Evolutionary conservation across 1,284 basidiomycete genomes (phyloP).

Genomic region (Tausonia pullulans): DNA sequence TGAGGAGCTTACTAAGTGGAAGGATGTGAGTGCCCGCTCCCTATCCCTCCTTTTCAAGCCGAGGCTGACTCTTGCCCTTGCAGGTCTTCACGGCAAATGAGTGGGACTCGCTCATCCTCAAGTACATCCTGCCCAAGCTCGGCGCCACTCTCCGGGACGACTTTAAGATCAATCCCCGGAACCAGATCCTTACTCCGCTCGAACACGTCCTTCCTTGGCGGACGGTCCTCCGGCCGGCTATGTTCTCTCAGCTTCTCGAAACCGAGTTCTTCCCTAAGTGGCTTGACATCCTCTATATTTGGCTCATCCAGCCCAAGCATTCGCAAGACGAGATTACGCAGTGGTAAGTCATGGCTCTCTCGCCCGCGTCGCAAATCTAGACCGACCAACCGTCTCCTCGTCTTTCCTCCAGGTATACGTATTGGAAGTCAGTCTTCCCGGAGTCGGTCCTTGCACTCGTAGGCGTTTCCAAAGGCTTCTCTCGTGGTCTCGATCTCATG

Average conservation of each 20-base stretch:
- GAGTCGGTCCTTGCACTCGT: constrained; percentile 52
- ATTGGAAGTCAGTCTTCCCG: constrained; percentile 75
- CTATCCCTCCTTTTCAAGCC: constrained; percentile 21
- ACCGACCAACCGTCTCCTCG: neutral
- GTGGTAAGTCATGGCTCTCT: constrained; percentile 53
- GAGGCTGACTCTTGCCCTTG: neutral
- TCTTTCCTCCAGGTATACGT: constrained; percentile 40
- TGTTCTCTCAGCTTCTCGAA: constrained; percentile 71
- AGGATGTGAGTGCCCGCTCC: constrained; percentile 48
- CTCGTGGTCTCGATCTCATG: constrained; percentile 77
- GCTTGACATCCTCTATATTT: constrained; percentile 79
- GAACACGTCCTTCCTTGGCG: constrained; percentile 66
- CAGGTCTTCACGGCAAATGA: constrained; percentile 64
- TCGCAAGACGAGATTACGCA: constrained; percentile 81
- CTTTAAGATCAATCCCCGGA: constrained; percentile 75
- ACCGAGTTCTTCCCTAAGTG: constrained; percentile 92
- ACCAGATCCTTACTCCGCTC: constrained; percentile 76
- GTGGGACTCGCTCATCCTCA: constrained; percentile 84
- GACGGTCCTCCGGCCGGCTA: constrained; percentile 55
- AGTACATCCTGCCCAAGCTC: constrained; percentile 82
- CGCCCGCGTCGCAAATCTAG: neutral
- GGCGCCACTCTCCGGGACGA: constrained; percentile 65
- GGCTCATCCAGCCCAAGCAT: constrained; percentile 73
- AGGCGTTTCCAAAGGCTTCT: constrained; percentile 66
- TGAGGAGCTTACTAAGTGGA: constrained; percentile 62